Evolutionary conservation across 2,329 filamentous ascomycete species (phyloP).

Genomic region (Bertia moriformis): DNA sequence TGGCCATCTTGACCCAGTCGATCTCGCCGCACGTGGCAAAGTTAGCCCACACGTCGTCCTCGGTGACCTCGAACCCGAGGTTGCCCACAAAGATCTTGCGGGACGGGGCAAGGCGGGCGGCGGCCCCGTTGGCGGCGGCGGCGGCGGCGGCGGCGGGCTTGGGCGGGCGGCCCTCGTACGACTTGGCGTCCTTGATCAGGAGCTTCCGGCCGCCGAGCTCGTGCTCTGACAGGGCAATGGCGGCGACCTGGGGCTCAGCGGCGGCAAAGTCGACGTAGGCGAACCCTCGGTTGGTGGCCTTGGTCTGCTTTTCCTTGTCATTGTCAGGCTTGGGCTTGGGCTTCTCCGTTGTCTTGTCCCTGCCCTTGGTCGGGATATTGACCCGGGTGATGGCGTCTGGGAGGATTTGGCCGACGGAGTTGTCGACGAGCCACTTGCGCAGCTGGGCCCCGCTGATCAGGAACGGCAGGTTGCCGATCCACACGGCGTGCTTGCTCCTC

Average conservation of each 20-base stretch:
- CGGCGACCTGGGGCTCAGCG: conserved; percentile 56
- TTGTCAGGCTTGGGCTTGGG: conserved; percentile 11
- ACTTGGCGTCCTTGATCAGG: conserved; percentile 84
- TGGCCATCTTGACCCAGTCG: conserved; percentile 73
- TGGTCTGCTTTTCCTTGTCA: conserved; percentile 24
- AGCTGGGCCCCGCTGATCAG: conserved; percentile 60
- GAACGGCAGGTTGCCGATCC: conserved; percentile 94
- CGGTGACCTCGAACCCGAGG: conserved; percentile 65
- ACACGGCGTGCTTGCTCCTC: conserved; percentile 73
- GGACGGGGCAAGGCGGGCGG: conserved; percentile 42
- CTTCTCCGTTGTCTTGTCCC: no score
- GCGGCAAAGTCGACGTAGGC: conserved; percentile 86
- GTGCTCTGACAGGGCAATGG: conserved; percentile 74
- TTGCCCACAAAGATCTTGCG: conserved; percentile 87
- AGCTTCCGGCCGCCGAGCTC: conserved; percentile 63
- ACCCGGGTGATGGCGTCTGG: conserved; percentile 68
- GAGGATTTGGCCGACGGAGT: conserved; percentile 50
- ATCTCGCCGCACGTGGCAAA: conserved; percentile 77
- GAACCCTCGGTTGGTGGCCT: conserved; percentile 73
- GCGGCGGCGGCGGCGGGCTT: conserved; percentile 29
- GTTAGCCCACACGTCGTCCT: conserved; percentile 66
- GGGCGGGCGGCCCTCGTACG: conserved; percentile 75
- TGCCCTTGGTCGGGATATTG: conserved; percentile 59
- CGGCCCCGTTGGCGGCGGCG: conserved; percentile 14
- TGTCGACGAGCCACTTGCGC: conserved; percentile 64